These are phyloP conservation scores for Pseudogymnoascus sp. DNA, from an alignment of 2,329 filamentous ascomycete species.

Conservation along the genomic window DNA sequence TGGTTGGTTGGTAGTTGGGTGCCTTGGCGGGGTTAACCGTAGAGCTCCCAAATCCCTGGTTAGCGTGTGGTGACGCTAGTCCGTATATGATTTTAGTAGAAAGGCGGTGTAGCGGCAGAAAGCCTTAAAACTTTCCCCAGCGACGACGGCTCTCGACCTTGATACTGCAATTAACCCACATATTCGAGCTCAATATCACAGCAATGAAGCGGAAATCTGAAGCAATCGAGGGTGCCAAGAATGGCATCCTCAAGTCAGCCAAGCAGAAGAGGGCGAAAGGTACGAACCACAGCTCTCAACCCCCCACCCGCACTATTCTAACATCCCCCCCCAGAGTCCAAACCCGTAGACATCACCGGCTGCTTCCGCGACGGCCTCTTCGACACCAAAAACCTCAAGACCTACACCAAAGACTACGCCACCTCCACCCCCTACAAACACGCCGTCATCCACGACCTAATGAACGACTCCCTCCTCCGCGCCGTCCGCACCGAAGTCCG, in stretches of 20 bases:
- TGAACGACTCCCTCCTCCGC: slow-evolving; percentile 75
- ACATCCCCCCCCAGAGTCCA: not conserved
- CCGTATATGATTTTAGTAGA: not conserved
- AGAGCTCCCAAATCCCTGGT: not conserved
- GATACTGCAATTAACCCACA: not conserved
- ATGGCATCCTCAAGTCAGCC: slow-evolving; percentile 1
- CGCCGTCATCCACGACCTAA: slow-evolving; percentile 74
- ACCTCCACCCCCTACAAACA: slow-evolving; percentile 75
- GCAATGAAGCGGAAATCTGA: slow-evolving; percentile 7
- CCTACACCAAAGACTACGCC: slow-evolving; percentile 57
- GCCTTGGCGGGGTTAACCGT: not conserved
- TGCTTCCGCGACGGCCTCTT: slow-evolving; percentile 63
- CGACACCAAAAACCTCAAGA: slow-evolving; percentile 47
- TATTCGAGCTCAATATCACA: not conserved
- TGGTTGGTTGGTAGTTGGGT: not conserved
- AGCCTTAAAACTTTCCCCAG: slow-evolving; percentile 4
- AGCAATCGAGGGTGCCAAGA: not conserved
- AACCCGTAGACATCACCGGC: slow-evolving; percentile 41
- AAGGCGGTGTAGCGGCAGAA: slow-evolving; percentile 10
- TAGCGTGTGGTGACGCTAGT: not conserved
- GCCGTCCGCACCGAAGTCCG: slow-evolving; percentile 83
- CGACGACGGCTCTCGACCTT: not conserved
- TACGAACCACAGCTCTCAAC: not conserved
- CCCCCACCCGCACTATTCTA: not conserved
- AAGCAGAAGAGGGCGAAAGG: slow-evolving; percentile 7